phyloP scores from a whole-genome alignment of 768 basidiomycete species.

The Dacryopinax primogenitus region DNA sequence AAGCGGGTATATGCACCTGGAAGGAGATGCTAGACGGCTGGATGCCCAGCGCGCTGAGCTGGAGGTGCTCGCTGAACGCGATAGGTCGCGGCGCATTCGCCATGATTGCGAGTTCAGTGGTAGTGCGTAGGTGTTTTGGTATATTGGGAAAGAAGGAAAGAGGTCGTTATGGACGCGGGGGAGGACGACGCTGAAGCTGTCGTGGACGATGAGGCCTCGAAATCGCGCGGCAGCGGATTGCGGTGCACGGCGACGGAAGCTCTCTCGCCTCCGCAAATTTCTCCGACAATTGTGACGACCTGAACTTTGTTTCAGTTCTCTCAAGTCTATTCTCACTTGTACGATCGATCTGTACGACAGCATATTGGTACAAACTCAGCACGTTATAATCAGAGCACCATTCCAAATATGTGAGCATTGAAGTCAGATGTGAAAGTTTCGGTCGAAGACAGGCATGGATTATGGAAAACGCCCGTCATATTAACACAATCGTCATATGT shows the following conservation, averaged over 20 bases:
- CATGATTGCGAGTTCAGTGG: neutral
- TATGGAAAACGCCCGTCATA: neutral
- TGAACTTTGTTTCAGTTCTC: neutral
- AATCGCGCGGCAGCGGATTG: constrained; percentile 1
- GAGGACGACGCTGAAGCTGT: neutral
- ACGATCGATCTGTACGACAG: too few relatives aligned
- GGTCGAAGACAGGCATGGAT: too few relatives aligned
- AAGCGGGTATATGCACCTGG: constrained; percentile 46
- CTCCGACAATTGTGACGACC: neutral
- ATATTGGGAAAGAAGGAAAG: neutral
- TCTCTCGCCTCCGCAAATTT: neutral
- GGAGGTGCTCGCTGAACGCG: constrained; percentile 78
- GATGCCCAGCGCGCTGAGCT: constrained; percentile 89
- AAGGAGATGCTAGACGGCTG: constrained; percentile 97
- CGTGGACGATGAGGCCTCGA: neutral
- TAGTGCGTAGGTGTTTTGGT: neutral
- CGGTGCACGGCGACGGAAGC: neutral
- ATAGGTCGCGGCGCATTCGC: constrained; percentile 47
- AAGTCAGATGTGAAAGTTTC: too few relatives aligned
- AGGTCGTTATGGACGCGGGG: neutral
- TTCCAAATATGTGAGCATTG: too few relatives aligned
- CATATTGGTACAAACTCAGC: too few relatives aligned
- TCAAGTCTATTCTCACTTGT: too few relatives aligned
- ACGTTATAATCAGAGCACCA: too few relatives aligned
- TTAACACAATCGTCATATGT: neutral